Percentiles rank a stretch among this genome's conserved stretches.
phyloP scores from a whole-genome alignment of 352 stramenopile species.

The Phytophthora pini region DNA sequence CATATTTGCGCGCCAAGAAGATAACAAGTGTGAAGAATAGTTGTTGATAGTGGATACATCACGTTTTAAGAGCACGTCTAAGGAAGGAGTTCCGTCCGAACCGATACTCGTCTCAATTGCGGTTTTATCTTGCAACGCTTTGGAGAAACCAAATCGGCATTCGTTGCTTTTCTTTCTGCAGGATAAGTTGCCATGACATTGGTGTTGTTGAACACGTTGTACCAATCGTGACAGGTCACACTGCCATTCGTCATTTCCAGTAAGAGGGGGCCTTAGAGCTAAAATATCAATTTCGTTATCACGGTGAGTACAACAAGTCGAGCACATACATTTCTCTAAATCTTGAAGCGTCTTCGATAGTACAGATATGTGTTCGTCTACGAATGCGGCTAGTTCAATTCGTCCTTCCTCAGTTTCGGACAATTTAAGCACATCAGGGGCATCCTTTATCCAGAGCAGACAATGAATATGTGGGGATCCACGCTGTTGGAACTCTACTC shows the following conservation, averaged over 20 bases:
- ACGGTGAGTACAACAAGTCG: neutral
- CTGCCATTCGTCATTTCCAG: neutral
- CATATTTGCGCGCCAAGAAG: slow-evolving; percentile 19
- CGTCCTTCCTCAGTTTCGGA: slow-evolving; percentile 1
- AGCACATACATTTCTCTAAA: neutral
- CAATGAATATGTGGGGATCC: slow-evolving; percentile 3
- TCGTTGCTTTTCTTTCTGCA: too few species aligned
- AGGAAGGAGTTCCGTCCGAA: slow-evolving; percentile 3
- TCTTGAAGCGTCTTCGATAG: slow-evolving; percentile 6
- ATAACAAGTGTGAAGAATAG: slow-evolving; percentile 3
- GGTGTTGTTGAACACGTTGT: too few species aligned
- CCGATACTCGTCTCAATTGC: neutral
- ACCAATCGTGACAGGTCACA: slow-evolving; percentile 1
- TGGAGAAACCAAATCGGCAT: too few species aligned
- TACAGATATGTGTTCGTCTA: slow-evolving; percentile 8
- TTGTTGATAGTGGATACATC: slow-evolving; percentile 12
- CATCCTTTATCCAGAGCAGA: neutral
- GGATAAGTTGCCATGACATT: too few species aligned
- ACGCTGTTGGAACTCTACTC: slow-evolving; percentile 6
- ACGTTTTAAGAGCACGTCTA: slow-evolving; percentile 3
- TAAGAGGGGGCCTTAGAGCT: neutral
- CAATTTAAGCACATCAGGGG: slow-evolving; percentile 2
- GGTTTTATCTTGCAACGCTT: neutral
- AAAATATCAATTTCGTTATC: neutral
- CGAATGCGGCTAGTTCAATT: neutral